These are phyloP conservation scores for Blastocystis sp. DNA, from an alignment of 352 stramenopile species.

Conservation along the genomic window DNA sequence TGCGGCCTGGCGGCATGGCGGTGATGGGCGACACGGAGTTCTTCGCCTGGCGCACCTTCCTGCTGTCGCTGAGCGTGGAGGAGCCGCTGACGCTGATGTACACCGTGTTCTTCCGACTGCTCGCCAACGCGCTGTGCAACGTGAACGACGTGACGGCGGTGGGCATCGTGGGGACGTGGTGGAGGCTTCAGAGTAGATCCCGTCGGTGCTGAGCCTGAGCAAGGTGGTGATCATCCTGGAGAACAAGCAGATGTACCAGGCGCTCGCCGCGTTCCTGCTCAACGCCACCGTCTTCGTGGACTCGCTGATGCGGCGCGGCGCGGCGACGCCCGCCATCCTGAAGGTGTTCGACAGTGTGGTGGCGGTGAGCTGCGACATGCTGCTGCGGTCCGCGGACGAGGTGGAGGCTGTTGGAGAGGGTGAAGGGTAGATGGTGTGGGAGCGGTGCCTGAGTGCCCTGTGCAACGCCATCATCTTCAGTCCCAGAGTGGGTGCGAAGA, in stretches of 20 bases:
- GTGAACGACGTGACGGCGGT: not conserved
- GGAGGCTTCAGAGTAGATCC: not conserved
- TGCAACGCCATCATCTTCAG: not conserved
- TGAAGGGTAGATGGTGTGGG: not conserved
- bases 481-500: not conserved
- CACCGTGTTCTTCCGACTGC: constrained; percentile 21
- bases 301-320: not conserved
- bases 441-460: not conserved
- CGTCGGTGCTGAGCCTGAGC: not conserved
- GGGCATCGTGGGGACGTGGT: not conserved
- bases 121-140: not conserved
- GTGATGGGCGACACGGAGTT: not conserved
- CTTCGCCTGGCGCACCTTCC: constrained; percentile 8
- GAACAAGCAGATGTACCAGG: not conserved
- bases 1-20: not conserved
- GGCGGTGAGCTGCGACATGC: constrained; percentile 47
- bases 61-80: constrained; percentile 11
- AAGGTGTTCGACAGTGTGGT: not conserved
- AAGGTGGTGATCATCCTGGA: constrained; percentile 36
- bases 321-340: not conserved
- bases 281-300: constrained; percentile 1
- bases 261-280: constrained; percentile 16
- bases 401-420: not conserved
- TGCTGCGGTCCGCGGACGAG: not conserved
- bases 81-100: not conserved